Conservation (phyloP, 1,284 basidiomycete species). For the Rhodotorula sp. region DNA sequence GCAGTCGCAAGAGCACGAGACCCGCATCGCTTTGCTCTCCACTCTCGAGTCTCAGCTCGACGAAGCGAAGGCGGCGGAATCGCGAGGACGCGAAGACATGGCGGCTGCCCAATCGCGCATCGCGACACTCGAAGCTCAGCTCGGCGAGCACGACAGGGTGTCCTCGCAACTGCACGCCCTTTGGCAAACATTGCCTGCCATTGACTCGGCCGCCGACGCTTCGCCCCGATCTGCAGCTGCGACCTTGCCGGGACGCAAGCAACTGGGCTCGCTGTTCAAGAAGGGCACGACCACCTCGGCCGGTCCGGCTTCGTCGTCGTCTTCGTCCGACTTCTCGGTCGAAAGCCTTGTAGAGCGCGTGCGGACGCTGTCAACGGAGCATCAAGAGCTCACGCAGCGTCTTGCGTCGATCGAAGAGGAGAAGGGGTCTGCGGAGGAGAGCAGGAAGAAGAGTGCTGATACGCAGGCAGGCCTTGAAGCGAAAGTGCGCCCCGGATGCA, state of each 20-base stretch:
- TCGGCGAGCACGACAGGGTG: conserved; percentile 9
- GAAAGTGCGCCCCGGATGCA: conserved; percentile 5
- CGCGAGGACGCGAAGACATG: conserved; percentile 12
- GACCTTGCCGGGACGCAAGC: not conserved
- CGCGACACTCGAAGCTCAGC: conserved; percentile 6
- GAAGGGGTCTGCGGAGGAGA: not conserved
- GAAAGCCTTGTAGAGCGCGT: conserved; percentile 29
- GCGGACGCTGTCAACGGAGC: conserved; percentile 17
- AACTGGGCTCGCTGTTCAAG: not conserved
- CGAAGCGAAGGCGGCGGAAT: not conserved
- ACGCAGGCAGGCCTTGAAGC: not conserved
- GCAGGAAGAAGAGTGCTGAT: not conserved
- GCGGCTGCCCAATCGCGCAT: not conserved
- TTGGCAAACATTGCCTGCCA: not conserved
- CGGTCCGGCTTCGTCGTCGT: conserved; percentile 6
- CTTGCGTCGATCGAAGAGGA: not conserved
- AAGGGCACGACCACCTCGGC: not conserved
- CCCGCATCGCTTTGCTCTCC: not conserved
- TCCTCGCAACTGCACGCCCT: not conserved
- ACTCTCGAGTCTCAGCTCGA: conserved; percentile 10
- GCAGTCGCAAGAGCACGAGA: conserved; percentile 2
- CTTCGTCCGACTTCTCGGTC: conserved; percentile 18
- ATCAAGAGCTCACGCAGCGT: not conserved
- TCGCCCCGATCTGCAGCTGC: not conserved
- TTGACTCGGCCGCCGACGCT: not conserved